Evolutionary conservation across 257 asterid species (phyloP).

Genomic region (Nicotiana obtusifolia): DNA sequence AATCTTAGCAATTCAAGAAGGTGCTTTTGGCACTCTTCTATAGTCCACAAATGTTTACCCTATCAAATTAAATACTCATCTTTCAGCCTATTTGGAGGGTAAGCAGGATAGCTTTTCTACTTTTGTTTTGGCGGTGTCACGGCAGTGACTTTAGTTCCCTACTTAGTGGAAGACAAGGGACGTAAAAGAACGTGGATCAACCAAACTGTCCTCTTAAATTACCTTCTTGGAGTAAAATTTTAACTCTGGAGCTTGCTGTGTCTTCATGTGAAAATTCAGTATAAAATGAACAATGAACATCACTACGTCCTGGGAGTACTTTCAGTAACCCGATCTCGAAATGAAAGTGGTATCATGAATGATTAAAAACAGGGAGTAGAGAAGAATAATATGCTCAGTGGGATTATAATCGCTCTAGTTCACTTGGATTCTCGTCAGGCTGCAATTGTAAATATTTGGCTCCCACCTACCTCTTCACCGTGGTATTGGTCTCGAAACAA

Average conservation of each 20-base stretch:
- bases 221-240: background rate
- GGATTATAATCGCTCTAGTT: background rate
- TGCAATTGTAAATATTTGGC: background rate
- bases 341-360: background rate
- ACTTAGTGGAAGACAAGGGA: background rate
- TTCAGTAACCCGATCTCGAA: background rate
- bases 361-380: background rate
- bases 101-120: background rate
- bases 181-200: background rate
- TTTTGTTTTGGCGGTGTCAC: conserved; percentile 2
- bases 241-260: background rate
- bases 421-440: background rate
- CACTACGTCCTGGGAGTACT: background rate
- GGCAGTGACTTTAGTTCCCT: background rate
- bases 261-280: background rate
- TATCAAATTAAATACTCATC: background rate
- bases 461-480: background rate
- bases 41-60: background rate
- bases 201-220: background rate
- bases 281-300: background rate
- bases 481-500: background rate
- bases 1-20: background rate
- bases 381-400: background rate
- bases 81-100: background rate
- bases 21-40: background rate